Percentiles rank a stretch among this genome's conserved stretches.
Evolutionary conservation across 345 rosid genomes (phyloP).

Genomic region (Psidium friedrichsthalianum): DNA sequence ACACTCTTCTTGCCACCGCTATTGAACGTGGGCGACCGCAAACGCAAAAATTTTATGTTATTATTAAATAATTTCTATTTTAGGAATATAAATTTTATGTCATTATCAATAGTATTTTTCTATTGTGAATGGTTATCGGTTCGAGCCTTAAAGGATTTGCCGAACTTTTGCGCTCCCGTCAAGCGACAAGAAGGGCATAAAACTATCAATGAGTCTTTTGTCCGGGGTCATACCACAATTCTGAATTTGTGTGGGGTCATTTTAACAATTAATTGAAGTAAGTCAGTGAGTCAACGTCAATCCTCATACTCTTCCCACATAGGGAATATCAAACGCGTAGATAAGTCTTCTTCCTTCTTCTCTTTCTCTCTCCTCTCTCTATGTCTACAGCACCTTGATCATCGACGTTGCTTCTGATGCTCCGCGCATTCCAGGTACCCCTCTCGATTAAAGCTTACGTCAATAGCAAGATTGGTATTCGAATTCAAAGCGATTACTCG

Average conservation of each 20-base stretch:
- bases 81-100: too few species aligned
- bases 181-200: not conserved
- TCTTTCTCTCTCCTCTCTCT: not conserved
- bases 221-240: not conserved
- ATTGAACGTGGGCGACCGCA: too few species aligned
- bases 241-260: not conserved
- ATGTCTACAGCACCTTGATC: not conserved
- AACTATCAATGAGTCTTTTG: not conserved
- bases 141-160: too few species aligned
- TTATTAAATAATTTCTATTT: too few species aligned
- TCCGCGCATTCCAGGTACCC: not conserved
- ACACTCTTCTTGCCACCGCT: too few species aligned
- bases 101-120: too few species aligned
- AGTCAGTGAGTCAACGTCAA: not conserved
- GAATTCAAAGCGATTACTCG: not conserved
- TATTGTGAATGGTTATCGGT: too few species aligned
- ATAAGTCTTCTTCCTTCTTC: not conserved
- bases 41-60: too few species aligned
- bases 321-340: not conserved
- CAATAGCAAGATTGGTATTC: not conserved
- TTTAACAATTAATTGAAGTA: not conserved
- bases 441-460: not conserved
- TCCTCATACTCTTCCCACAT: not conserved
- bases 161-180: not conserved
- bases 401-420: not conserved